Conservation (phyloP, 2,329 filamentous ascomycete genomes). For the Ploettnerulaceae sp. region DNA sequence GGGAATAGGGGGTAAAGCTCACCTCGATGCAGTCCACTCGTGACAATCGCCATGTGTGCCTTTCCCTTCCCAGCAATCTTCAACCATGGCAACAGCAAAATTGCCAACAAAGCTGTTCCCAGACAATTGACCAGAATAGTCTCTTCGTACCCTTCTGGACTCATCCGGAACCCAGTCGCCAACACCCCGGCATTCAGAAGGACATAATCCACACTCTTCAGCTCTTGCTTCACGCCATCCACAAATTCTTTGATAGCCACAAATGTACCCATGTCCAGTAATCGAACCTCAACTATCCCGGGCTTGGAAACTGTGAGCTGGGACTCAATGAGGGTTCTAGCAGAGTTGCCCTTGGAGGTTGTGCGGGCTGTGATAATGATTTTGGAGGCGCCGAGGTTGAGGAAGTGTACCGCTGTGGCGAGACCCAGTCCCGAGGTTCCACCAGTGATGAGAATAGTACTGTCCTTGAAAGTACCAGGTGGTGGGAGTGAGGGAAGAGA, state of each 20-base stretch:
- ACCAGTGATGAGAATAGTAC: constrained; percentile 39
- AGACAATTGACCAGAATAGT: constrained; percentile 54
- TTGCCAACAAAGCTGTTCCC: constrained; percentile 49
- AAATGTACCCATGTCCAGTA: constrained; percentile 29
- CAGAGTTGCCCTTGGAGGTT: constrained; percentile 35
- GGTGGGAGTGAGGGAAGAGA: constrained; percentile 25
- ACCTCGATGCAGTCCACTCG: constrained; percentile 22
- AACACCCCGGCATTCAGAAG: constrained; percentile 32
- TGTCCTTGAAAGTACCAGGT: constrained; percentile 24
- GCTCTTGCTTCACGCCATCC: constrained; percentile 21
- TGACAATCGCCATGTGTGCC: constrained; percentile 26
- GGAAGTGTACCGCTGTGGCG: constrained; percentile 38
- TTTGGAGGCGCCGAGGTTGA: constrained; percentile 37
- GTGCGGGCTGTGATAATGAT: constrained; percentile 40
- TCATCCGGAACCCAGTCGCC: constrained; percentile 16
- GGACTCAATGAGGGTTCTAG: constrained; percentile 36
- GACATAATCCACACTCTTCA: constrained; percentile 28
- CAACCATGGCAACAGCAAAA: constrained; percentile 47
- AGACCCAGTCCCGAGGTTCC: constrained; percentile 40
- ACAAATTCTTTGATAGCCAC: constrained; percentile 23
- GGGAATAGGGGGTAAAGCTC: not conserved
- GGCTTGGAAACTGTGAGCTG: constrained; percentile 20
- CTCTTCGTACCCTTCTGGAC: constrained; percentile 44
- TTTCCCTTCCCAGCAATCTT: constrained; percentile 33
- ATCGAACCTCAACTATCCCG: constrained; percentile 23